These are phyloP conservation scores for Sclerotinia nivalis DNA, from an alignment of 2,329 filamentous ascomycete genomes.

Conservation along the genomic window DNA sequence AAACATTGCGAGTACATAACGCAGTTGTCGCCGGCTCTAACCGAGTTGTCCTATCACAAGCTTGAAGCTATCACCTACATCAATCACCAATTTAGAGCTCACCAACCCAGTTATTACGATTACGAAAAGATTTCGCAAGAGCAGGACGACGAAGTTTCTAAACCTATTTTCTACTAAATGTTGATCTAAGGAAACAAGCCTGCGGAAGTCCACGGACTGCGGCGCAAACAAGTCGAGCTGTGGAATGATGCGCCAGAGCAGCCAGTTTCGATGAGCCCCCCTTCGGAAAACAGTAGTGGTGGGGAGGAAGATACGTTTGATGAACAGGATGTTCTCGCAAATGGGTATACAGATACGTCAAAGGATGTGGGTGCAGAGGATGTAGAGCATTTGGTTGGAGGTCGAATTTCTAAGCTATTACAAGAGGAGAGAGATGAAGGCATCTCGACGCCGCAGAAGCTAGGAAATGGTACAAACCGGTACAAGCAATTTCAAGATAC, in stretches of 20 bases:
- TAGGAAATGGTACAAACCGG: constrained; percentile 43
- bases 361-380: constrained; percentile 16
- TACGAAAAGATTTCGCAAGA: neutral
- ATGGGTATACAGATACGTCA: constrained; percentile 28
- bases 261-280: constrained; percentile 66
- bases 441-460: constrained; percentile 32
- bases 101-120: neutral
- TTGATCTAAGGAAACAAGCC: constrained; percentile 28
- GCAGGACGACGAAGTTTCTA: neutral
- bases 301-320: constrained; percentile 55
- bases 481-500: constrained; percentile 40
- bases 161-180: constrained; percentile 25
- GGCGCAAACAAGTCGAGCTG: constrained; percentile 36
- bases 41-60: constrained; percentile 20
- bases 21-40: constrained; percentile 23
- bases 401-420: constrained; percentile 36
- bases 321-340: constrained; percentile 50
- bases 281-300: constrained; percentile 62
- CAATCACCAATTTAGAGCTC: constrained; percentile 10
- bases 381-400: constrained; percentile 43
- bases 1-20: constrained; percentile 11
- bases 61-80: constrained; percentile 14
- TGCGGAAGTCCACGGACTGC: constrained; percentile 33
- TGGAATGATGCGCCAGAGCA: constrained; percentile 38
- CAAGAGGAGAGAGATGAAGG: constrained; percentile 36